Evolutionary conservation across 768 basidiomycete species (phyloP), one percentile per base, ranked within the genome.

Genomic region (Tulasnella sp.): DNA sequence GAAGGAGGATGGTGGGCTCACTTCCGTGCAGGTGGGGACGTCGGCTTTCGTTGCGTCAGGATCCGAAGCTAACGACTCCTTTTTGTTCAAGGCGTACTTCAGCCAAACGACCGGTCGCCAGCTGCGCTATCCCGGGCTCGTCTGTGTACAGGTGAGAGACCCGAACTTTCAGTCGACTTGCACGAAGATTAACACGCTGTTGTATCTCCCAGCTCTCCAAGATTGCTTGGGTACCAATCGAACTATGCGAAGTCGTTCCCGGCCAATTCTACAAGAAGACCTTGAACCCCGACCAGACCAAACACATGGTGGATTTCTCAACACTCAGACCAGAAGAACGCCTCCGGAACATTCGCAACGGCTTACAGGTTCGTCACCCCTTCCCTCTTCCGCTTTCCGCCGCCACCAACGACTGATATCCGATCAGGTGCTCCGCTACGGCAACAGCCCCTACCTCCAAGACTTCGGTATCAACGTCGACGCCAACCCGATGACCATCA

Each of bases 191-290:
- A 54, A 48, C 6, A 20, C 11, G 2, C 74, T 11, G 20, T 12
- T 48, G n/a, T 14, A 14, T 42, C 5, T 37, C 16, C 28, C 22
- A 80, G 79, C 72, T 80, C 24, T 44, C 72, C 20, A 37, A 44
- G 28, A 72, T n/a, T 1, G 93, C 93, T 0, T 83, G 91, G 44
- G 87, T 93, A 4, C 94, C 94, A 0, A 84, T 95, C 0, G 94
- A 95, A 82, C 84, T 91, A 1, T 94, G 93, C 83, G 85, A 84
- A 0, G 91, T 95, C 3, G 87, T 89, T 0, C 84, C 87, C 0
- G 93, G 93, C 0, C 94, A 95, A 83, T 90, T 94, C 54, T 91
- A 93, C 88, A 88, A 90, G 60, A 93, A 92, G 82, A 91, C 93
- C 75, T 87, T 95, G 0, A 93, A 93, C 0, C 87, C 90, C 0